Conservation (phyloP, 2,329 filamentous ascomycete genomes). For the Sclerotinia trifoliorum region DNA sequence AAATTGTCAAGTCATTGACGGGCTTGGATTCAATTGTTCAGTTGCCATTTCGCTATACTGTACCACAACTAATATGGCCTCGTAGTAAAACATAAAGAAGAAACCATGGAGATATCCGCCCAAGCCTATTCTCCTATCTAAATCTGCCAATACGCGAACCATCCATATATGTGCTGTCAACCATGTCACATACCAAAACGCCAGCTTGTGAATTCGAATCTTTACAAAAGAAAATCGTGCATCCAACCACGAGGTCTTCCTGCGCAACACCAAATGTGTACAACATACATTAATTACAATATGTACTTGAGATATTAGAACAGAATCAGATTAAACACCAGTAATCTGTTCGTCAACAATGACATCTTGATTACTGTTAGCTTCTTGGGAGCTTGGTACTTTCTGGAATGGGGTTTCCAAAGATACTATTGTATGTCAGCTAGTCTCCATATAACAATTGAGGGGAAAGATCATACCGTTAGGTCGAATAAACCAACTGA, state of each 20-base stretch:
- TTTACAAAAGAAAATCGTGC: background rate
- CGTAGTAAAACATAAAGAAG: background rate
- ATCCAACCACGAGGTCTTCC: background rate
- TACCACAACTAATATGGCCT: background rate
- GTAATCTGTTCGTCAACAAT: slow-evolving; percentile 30
- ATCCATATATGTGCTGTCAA: background rate
- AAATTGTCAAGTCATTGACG: too few relatives aligned
- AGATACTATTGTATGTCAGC: slow-evolving; percentile 27
- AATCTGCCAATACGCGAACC: background rate
- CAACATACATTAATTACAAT: background rate
- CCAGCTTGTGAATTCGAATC: background rate
- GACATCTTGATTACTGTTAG: slow-evolving; percentile 25
- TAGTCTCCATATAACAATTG: background rate
- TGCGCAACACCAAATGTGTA: background rate
- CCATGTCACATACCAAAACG: background rate
- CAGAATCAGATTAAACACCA: slow-evolving; percentile 17
- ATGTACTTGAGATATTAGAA: background rate
- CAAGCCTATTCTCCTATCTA: background rate
- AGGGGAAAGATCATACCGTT: slow-evolving; percentile 58
- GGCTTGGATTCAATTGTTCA: background rate
- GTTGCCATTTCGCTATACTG: background rate
- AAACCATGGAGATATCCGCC: background rate
- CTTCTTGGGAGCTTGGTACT: background rate
- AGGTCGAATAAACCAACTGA: slow-evolving; percentile 70
- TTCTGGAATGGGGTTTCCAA: slow-evolving; percentile 23